Evolutionary conservation across 176 grass and related monocot genomes (phyloP).

Genomic region (Oryza longistaminata): DNA sequence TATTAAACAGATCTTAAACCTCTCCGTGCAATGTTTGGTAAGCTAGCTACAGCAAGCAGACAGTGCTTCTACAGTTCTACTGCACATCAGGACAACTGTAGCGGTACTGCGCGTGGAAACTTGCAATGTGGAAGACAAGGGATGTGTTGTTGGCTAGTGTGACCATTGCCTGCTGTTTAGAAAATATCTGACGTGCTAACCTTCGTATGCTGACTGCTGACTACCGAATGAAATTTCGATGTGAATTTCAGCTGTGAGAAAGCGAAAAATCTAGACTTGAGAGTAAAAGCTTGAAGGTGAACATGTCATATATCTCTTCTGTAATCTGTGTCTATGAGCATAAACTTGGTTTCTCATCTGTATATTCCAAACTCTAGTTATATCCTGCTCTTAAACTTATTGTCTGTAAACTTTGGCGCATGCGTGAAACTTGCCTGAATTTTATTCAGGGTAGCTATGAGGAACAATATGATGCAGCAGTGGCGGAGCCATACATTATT

Average conservation of each 20-base stretch:
- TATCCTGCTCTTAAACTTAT: too few relatives aligned
- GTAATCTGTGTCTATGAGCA: too few relatives aligned
- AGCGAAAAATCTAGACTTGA: not conserved
- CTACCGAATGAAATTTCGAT: too few relatives aligned
- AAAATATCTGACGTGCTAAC: slow-evolving; percentile 22
- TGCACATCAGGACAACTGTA: not conserved
- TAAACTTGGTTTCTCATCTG: not conserved
- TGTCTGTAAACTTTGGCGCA: too few relatives aligned
- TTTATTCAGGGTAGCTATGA: too few relatives aligned
- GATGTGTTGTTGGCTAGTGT: not conserved
- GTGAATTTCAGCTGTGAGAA: too few relatives aligned
- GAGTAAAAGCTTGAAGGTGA: not conserved
- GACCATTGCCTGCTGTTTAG: not conserved
- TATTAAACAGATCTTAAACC: not conserved
- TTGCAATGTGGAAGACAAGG: slow-evolving; percentile 7
- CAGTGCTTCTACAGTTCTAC: not conserved
- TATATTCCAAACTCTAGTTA: not conserved
- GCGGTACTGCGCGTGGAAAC: not conserved
- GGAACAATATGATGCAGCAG: too few relatives aligned
- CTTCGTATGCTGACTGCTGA: not conserved
- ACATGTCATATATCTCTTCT: too few relatives aligned
- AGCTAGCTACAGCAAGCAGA: not conserved
- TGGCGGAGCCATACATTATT: too few relatives aligned
- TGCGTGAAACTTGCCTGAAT: too few relatives aligned
- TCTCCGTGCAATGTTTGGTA: not conserved